Evolutionary conservation across 192 early-diverging fungal species (phyloP), one percentile per base, ranked within the genome.

Genomic region (Diversispora epigaea): DNA sequence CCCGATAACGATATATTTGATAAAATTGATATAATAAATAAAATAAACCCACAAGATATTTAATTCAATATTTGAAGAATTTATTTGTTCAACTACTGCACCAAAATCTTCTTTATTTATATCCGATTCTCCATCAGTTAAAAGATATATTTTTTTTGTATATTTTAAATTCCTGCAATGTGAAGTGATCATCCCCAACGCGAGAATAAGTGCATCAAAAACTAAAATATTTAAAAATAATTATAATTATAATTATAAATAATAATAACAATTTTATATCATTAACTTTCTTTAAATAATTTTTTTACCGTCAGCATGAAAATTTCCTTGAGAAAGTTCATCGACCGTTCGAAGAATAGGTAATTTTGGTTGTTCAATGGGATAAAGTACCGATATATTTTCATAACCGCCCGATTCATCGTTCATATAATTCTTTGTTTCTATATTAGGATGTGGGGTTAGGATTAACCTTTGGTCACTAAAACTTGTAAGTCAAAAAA

Each of bases 111-210:
- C 78, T 11, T 70, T 67, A 75, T 89, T 84, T 54, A 91, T 84
- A 49, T 76, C 70, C 14, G 75, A 77, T 39, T 77, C 80, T 6
- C 81, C 88, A 76, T 92, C 87, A 1, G 92, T 91, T 46, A 93
- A 81, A 8, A 93, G 66, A 64, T 84, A 84, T 9, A 93, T 85
- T 45, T 79, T 86, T 80, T 93, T 92, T n/a, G 71, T 74, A 58
- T 84, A 93, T 77, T 91, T 92, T 49, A 88, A 76, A 2, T 86
- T 78, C 56, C 80, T 80, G 75, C 89, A 90, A 77, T 84, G 80
- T 47, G 62, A 73, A 21, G 80, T 71, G 44, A 91, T 86, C 73
- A 86, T 86, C 9, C 86, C 66, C 49, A 89, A 49, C 10, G 84
- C 84, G 25, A 91, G 79, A 61, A 90, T 87, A 71, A 92, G 72